Conservation (phyloP, 2,329 filamentous ascomycete species). For the Neurospora crassa region DNA sequence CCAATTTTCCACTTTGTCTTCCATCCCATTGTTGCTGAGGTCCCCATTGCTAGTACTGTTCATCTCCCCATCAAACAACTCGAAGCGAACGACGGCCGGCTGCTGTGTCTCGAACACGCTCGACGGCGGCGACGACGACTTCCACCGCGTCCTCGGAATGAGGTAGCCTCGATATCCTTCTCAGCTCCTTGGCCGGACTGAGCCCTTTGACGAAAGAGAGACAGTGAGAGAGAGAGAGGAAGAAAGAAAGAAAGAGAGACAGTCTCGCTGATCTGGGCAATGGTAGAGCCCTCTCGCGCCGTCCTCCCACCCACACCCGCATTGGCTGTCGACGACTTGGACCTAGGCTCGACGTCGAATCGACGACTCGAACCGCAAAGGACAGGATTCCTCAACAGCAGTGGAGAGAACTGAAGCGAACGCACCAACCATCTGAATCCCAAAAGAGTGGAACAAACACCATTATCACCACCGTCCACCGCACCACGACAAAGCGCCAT, state of each 20-base stretch:
- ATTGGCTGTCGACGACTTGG: slow-evolving; percentile 1
- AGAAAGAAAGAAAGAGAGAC: background rate
- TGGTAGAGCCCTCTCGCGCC: background rate
- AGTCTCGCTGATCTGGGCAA: slow-evolving; percentile 1
- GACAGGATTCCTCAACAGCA: background rate
- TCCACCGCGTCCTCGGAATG: slow-evolving; percentile 36
- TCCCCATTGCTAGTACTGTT: background rate
- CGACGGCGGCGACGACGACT: slow-evolving; percentile 14
- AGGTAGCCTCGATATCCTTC: slow-evolving; percentile 43
- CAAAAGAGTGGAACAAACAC: background rate
- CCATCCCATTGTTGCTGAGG: background rate
- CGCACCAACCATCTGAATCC: background rate
- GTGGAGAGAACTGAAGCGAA: background rate
- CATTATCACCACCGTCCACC: background rate
- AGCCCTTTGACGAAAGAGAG: slow-evolving; percentile 22
- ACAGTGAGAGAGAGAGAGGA: background rate
- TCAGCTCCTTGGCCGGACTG: slow-evolving; percentile 55
- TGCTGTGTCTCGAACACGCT: slow-evolving; percentile 12
- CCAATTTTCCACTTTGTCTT: background rate
- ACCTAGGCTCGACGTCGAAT: background rate
- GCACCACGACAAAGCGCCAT: background rate
- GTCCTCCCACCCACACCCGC: background rate
- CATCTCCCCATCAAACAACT: background rate
- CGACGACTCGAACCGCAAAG: background rate
- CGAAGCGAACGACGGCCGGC: background rate